phyloP scores from a whole-genome alignment of 1,139 yeast species.

The Geotrichum reessii region DNA sequence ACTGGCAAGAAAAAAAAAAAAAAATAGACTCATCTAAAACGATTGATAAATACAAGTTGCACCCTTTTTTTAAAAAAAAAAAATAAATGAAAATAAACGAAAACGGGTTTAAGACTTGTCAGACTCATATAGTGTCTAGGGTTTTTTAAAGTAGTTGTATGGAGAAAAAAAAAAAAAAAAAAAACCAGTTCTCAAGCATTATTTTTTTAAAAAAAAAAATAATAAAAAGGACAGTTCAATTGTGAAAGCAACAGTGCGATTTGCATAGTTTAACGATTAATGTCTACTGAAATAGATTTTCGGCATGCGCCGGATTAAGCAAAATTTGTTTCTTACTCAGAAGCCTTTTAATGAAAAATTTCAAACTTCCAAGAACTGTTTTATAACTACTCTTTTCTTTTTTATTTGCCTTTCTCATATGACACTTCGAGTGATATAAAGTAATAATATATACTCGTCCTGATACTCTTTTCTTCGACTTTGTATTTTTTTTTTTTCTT shows the following conservation, averaged over 20 bases:
- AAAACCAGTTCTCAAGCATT: no score
- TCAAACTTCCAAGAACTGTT: background rate
- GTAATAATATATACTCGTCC: background rate
- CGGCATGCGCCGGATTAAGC: background rate
- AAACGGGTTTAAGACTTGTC: background rate
- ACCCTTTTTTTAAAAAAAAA: no score
- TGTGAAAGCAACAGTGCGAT: background rate
- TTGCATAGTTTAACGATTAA: background rate
- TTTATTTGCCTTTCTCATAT: background rate
- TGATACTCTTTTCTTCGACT: slow-evolving; percentile 2
- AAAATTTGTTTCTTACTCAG: background rate
- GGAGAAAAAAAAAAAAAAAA: no score
- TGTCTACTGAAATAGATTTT: background rate
- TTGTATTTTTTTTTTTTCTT: background rate
- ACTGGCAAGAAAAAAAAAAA: no score
- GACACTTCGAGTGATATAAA: background rate
- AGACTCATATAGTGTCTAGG: background rate
- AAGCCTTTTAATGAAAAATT: background rate
- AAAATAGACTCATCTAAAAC: no score
- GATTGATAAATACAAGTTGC: no score
- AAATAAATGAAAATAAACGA: no score
- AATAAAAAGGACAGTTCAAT: no score
- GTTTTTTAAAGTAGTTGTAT: no score
- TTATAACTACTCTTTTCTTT: background rate
- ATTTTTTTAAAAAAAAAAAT: no score